Conservation (phyloP, 2,329 filamentous ascomycete genomes). For the Orbilia oligospora region DNA sequence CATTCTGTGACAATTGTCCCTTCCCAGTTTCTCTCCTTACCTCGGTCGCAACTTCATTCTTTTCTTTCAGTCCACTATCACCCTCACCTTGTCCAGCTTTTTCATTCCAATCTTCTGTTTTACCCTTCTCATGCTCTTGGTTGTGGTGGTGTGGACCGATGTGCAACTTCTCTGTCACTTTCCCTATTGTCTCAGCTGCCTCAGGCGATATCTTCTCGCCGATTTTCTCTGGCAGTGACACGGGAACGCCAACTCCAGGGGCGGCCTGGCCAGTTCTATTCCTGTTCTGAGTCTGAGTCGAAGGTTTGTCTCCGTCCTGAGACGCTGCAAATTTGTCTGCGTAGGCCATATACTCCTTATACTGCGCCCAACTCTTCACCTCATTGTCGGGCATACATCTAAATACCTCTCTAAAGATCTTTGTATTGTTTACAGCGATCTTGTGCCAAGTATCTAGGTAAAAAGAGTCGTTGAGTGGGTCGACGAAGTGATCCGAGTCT, state of each 20-base stretch:
- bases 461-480: slow-evolving; percentile 86
- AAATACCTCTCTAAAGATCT: slow-evolving; percentile 92
- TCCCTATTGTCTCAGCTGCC: slow-evolving; percentile 49
- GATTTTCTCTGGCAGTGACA: slow-evolving; percentile 32
- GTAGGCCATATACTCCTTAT: slow-evolving; percentile 86
- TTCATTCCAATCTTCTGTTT: slow-evolving; percentile 63
- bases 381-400: slow-evolving; percentile 97
- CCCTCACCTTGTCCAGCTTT: slow-evolving; percentile 27
- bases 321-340: slow-evolving; percentile 80
- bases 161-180: slow-evolving; percentile 64
- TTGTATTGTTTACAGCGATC: slow-evolving; percentile 93
- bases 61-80: slow-evolving; percentile 30
- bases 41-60: slow-evolving; percentile 18
- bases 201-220: slow-evolving; percentile 60
- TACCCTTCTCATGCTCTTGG: slow-evolving; percentile 65
- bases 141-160: slow-evolving; percentile 61
- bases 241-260: slow-evolving; percentile 63
- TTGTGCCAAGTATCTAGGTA: slow-evolving; percentile 89
- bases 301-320: slow-evolving; percentile 71
- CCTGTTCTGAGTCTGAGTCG: slow-evolving; percentile 68
- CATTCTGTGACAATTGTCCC: slow-evolving; percentile 18
- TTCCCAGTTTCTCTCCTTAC: slow-evolving; percentile 9
- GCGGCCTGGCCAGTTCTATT: slow-evolving; percentile 71
- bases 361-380: slow-evolving; percentile 92
- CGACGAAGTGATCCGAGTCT: slow-evolving; percentile 92